Base-by-base conservation (phyloP, 179 eudicot genomes). In the Amaranthus tricolor region DNA sequence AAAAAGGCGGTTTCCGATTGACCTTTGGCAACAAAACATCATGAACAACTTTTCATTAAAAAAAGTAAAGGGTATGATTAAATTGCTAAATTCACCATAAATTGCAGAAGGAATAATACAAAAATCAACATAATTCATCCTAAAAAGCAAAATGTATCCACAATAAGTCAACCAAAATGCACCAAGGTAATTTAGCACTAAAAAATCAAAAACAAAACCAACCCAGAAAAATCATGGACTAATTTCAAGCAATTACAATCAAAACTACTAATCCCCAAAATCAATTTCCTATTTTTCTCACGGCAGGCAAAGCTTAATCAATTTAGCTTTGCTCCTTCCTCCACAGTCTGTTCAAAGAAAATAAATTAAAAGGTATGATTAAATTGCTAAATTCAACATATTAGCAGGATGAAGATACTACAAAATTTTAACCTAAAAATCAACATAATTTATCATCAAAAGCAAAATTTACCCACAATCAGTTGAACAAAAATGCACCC, bases 181-280 rank as follows among this genome's bases (percentile, higher is more conserved):
- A 14, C 20, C 67, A 43, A 8, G 14, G 19, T 40, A 15, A 40
- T 63, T 17, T 14, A 15, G 15, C 4, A 56, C 43, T 43, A 43
- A 60, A 31, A 56, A 14, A 48, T 61, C 44, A 31, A 72, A 66
- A 20, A 24, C 6, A 43, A 72, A 5, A 75, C 58, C 40, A 31
- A 31, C 40, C 40, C 40, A 31, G 40, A 31, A 66, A 62, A 24
- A 12, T n/a, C 66, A 21, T 4, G 58, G 13, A 69, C 58, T 20
- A 21, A 20, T 9, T 15, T 56, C 15, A 75, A 57, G 51, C 61
- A 68, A 60, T 61, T 76, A 64, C 44, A 59, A 17, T 31, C 60
- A 57, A 43, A 68, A 68, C 71, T 67, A 20, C 48, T 52, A 21
- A 68, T 20, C n/a, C 48, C 19, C 72, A 51, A 2, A 50, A 68